Evolutionary conservation across 768 basidiomycete genomes (phyloP).

Genomic region (Xanthoconium purpureum): DNA sequence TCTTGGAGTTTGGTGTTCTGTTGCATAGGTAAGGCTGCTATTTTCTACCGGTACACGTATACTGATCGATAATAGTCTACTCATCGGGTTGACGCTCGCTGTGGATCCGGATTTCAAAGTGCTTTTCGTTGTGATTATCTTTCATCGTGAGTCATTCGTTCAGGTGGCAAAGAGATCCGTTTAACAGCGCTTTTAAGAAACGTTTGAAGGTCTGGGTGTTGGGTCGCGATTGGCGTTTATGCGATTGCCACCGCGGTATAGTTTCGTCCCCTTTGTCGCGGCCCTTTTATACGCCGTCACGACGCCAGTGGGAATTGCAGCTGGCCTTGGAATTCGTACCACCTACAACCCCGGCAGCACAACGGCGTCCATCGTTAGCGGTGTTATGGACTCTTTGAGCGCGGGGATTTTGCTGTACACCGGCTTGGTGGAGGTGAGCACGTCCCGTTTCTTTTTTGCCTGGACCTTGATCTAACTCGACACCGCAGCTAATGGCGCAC

Average conservation of each 20-base stretch:
- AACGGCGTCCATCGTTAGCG: slow-evolving; percentile 78
- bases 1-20: slow-evolving; percentile 91
- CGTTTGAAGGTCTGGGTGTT: slow-evolving; percentile 91
- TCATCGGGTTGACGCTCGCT: slow-evolving; percentile 91
- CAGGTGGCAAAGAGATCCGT: neutral
- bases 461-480: too few species aligned
- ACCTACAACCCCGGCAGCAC: slow-evolving; percentile 81
- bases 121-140: slow-evolving; percentile 86
- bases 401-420: slow-evolving; percentile 89
- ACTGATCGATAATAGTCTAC: slow-evolving; percentile 43
- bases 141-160: slow-evolving; percentile 72
- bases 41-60: neutral
- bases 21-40: slow-evolving; percentile 59
- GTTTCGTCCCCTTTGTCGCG: slow-evolving; percentile 54
- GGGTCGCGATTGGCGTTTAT: slow-evolving; percentile 87
- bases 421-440: slow-evolving; percentile 71
- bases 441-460: neutral
- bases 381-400: slow-evolving; percentile 80
- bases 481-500: slow-evolving; percentile 76
- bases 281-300: slow-evolving; percentile 70
- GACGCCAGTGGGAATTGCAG: slow-evolving; percentile 87
- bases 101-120: slow-evolving; percentile 77
- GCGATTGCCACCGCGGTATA: slow-evolving; percentile 51
- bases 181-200: slow-evolving; percentile 49
- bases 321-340: slow-evolving; percentile 69